Evolutionary conservation across 2,329 filamentous ascomycete genomes (phyloP), one percentile per base, ranked within the genome.

Genomic region (Basipetospora chlamydospora): DNA sequence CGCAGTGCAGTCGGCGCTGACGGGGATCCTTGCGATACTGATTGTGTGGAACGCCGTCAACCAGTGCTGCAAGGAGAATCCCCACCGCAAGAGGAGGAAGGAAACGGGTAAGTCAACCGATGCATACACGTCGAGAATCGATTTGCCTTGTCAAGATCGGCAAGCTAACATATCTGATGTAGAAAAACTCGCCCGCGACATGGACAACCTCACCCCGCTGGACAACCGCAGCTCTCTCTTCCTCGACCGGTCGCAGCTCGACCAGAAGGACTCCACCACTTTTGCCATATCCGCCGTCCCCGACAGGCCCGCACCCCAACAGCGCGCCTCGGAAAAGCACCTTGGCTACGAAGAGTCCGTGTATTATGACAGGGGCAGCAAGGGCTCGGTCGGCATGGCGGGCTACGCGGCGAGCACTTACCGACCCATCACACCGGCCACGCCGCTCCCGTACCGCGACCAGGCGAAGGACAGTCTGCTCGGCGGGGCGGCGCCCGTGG

Each of bases 1-100:
- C 45, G 84, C 78, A n/a, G 70, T 96, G 5, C 90, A 98, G 59
- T 83, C 83, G 0, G 72, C 78, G 0, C 62, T 98, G 46, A 93
- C 87, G 5, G 86, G 72, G 42, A 58, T 85, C 17, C 66, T 98
- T 39, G 87, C 84, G 3, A 80, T 96, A 35, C 67, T 96, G 21
- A 93, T 98, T 47, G 71, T 73, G 9, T 82, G 87, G 62, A 96
- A 96, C 52, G 84, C 84, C 32, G 74, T 95, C 51, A 81, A 84
- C 47, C 70, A 77, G 36, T 86, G 78, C 59, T 77, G 76, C 69
- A 81, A 80, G 54, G 73, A 86, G 61, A 96, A 96, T 61, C 87
- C 88, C 4, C 88, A 96, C 58, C 77, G 81, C 44, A 80, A 80
- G 67, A 77, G 78, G 50, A 78, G 84, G 59, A 93, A 92, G 71